These are phyloP conservation scores for Sphagnum magellanicum DNA, from an alignment of 228 moss, liverwort and hornwort genomes.

Conservation along the genomic window DNA sequence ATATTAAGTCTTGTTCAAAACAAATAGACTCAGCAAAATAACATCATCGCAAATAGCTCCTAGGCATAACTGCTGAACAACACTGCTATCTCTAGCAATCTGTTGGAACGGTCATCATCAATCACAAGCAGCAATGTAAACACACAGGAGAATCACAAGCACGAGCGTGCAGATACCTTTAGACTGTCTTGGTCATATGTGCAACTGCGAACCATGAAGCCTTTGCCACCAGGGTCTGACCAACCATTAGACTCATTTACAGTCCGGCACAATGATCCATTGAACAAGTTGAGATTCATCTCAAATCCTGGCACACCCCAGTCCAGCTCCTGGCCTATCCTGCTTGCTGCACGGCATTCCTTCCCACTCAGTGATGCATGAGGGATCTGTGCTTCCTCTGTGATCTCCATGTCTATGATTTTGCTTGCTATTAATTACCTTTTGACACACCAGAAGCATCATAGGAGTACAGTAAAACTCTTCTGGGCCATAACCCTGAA, in stretches of 20 bases:
- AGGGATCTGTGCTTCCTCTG: no score
- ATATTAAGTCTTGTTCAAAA: no score
- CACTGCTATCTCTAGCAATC: no score
- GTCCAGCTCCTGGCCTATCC: constrained; percentile 36
- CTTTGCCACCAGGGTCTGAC: constrained; percentile 59
- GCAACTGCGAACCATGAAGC: constrained; percentile 71
- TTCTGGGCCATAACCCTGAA: no score
- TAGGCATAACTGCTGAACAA: no score
- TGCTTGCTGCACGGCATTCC: constrained; percentile 19
- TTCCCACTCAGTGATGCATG: no score
- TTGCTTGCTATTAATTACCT: neutral
- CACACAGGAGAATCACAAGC: no score
- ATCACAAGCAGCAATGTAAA: no score
- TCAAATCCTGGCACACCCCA: constrained; percentile 17
- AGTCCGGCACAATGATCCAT: constrained; percentile 32
- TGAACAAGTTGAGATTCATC: constrained; percentile 37
- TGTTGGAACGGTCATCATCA: no score
- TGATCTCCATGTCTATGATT: neutral
- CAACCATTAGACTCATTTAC: constrained; percentile 48
- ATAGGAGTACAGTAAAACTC: neutral
- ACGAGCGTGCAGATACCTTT: constrained; percentile 27
- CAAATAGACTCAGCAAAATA: no score
- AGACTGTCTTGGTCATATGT: constrained; percentile 61
- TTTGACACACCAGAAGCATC: neutral
- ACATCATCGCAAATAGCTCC: no score